Base-by-base conservation (phyloP, 2,329 filamentous ascomycete species). In the Canariomyces notabilis region DNA sequence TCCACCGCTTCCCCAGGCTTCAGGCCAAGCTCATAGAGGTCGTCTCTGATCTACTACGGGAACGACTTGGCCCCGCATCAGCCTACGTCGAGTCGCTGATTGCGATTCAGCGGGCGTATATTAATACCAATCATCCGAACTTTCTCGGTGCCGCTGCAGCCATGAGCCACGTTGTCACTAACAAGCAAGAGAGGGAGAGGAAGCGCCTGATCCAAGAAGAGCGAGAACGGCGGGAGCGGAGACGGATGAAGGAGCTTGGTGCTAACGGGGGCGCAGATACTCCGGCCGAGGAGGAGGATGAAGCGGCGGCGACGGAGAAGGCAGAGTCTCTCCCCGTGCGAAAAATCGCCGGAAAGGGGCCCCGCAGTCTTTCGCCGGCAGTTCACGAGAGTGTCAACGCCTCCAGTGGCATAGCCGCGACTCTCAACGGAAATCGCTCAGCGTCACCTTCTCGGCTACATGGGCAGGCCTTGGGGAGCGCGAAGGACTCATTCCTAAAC, bases 41-140 rank as follows among this genome's bases (percentile, higher is more conserved):
- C 15, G 93, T 98, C 2, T 97, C 93, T 6, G 93, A 98, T 64
- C 80, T 98, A 36, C 76, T 98, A 42, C 83, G 93, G 44, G 93
- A 98, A 70, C 81, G 91, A 50, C 76, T 98, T 5, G 93, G 93
- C 2, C 93, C 93, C 9, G 83, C 87, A 46, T 95, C 91, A 2
- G 77, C 71, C 42, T 98, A 98, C 57, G 93, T 98, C 35, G 93
- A 96, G 67, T 97, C 91, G 33, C 76, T 98, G 52, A 98, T 98
- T 56, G 86, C 93, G 20, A 98, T 98, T 50, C 93, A 98, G 68
- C 81, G 93, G 56, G 93, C 93, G 16, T 98, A 98, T 68, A 97
- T 98, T 71, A 98, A 98, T 72, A 98, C 93, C 34, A 98, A 98
- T 62, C 93, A 98, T 64, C 93, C 93, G 39, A 98, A 98, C 68